A percentile compares a stretch with the other conserved stretches of the same genome.
Evolutionary conservation across 163 green algal species (phyloP).

Genomic region (Volvox carteri): DNA sequence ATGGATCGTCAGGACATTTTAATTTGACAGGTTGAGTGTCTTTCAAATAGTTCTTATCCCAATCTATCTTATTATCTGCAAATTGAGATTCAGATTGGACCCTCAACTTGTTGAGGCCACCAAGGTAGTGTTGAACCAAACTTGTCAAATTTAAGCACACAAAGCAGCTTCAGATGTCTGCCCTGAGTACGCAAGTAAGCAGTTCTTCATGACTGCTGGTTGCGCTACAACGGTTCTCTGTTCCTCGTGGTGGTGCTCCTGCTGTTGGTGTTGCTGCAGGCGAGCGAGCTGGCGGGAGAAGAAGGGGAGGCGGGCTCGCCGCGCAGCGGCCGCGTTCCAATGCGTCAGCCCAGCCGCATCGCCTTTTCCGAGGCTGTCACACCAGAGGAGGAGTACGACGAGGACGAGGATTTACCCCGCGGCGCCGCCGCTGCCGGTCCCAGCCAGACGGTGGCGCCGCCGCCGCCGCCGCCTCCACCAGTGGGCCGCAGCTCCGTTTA

Average conservation of each 20-base stretch:
- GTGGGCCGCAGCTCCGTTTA: background rate
- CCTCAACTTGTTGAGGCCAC: too few relatives aligned
- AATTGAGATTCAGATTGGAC: too few relatives aligned
- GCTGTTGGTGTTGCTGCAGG: background rate
- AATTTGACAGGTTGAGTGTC: too few relatives aligned
- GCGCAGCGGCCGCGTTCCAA: background rate
- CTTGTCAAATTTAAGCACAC: too few relatives aligned
- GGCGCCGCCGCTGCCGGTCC: background rate
- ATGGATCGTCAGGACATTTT: too few relatives aligned
- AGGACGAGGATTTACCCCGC: conserved; percentile 2
- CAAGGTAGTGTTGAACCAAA: too few relatives aligned
- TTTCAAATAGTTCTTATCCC: too few relatives aligned
- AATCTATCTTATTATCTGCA: too few relatives aligned
- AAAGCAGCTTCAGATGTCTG: too few relatives aligned
- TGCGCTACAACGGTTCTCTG: too few relatives aligned
- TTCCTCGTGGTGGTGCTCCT: background rate
- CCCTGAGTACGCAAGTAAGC: too few relatives aligned
- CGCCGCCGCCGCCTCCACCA: background rate
- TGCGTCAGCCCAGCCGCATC: conserved; percentile 16
- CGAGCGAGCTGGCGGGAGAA: background rate
- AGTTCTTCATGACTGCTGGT: too few relatives aligned
- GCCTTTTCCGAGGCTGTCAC: conserved; percentile 21
- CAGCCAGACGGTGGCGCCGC: conserved; percentile 1
- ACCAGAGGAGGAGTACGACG: conserved; percentile 15
- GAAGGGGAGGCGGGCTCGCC: background rate